Percentiles rank a stretch among this genome's conserved stretches.
Conservation (phyloP, 257 asterid genomes). For the Solanum etuberosum region DNA sequence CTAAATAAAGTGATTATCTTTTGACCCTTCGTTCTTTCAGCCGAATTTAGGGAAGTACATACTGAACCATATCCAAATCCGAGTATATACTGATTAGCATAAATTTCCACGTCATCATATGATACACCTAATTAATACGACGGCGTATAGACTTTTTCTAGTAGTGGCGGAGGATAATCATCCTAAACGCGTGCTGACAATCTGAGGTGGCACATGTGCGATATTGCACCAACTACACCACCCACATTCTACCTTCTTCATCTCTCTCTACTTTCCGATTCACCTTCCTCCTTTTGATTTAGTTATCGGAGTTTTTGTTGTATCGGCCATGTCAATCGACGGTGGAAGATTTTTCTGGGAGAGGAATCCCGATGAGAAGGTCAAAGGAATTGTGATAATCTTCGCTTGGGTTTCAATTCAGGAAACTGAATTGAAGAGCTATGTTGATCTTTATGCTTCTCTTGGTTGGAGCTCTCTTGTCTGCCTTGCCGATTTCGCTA, state of each 20-base stretch:
- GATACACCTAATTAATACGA: not conserved
- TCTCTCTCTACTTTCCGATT: not conserved
- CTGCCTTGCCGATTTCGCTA: constrained; percentile 69
- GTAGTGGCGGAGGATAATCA: not conserved
- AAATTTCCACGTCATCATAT: not conserved
- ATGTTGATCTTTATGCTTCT: constrained; percentile 44
- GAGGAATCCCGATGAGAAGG: constrained; percentile 8
- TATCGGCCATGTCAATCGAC: constrained; percentile 23
- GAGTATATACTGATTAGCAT: not conserved
- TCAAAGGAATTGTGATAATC: constrained; percentile 53
- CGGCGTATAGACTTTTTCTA: not conserved
- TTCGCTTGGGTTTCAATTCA: constrained; percentile 60
- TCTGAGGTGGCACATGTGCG: not conserved
- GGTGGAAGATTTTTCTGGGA: constrained; percentile 66
- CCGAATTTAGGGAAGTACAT: not conserved
- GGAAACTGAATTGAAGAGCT: constrained; percentile 42
- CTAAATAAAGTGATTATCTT: not conserved
- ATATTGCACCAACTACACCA: constrained; percentile 14
- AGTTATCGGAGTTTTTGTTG: not conserved
- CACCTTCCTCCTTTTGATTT: not conserved
- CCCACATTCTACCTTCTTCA: not conserved
- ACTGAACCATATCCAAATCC: not conserved
- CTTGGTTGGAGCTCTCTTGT: constrained; percentile 77
- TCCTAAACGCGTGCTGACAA: not conserved
- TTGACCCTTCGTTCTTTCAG: not conserved